Percentiles rank a stretch among this genome's conserved stretches.
These are phyloP conservation scores for Infundibulicybe gibba DNA, from an alignment of 768 basidiomycete species.

Conservation along the genomic window DNA sequence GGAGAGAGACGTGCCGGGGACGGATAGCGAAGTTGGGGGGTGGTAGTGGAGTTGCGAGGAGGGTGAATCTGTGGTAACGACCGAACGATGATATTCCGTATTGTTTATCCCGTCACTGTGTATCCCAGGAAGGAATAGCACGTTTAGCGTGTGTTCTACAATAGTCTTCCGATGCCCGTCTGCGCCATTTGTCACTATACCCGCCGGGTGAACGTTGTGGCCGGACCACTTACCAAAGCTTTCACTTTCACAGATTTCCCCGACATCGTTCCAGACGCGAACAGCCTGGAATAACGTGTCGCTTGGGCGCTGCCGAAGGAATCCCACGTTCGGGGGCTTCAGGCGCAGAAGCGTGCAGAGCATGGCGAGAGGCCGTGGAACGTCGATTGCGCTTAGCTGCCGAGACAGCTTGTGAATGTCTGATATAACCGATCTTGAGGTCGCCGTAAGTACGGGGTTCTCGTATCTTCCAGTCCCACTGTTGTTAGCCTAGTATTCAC, in stretches of 20 bases:
- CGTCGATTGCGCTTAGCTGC: constrained; percentile 56
- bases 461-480: constrained; percentile 51
- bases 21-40: constrained; percentile 43
- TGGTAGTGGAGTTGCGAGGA: constrained; percentile 28
- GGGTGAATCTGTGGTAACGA: constrained; percentile 27
- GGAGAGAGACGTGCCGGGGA: constrained; percentile 56
- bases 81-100: constrained; percentile 31
- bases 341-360: constrained; percentile 53
- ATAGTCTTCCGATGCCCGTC: constrained; percentile 74
- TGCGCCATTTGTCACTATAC: constrained; percentile 18
- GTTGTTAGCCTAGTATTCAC: not conserved
- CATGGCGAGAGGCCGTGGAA: constrained; percentile 65
- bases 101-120: constrained; percentile 43
- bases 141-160: constrained; percentile 77
- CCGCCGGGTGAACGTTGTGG: too few relatives aligned
- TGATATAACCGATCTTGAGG: constrained; percentile 65
- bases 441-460: constrained; percentile 75
- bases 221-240: constrained; percentile 55
- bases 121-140: constrained; percentile 71
- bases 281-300: constrained; percentile 58
- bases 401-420: constrained; percentile 66
- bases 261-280: constrained; percentile 72
- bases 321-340: constrained; percentile 23
- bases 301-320: constrained; percentile 16
- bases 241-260: constrained; percentile 74